Evolutionary conservation across 352 stramenopile species (phyloP).

Genomic region (Globisporangium nodosum): DNA sequence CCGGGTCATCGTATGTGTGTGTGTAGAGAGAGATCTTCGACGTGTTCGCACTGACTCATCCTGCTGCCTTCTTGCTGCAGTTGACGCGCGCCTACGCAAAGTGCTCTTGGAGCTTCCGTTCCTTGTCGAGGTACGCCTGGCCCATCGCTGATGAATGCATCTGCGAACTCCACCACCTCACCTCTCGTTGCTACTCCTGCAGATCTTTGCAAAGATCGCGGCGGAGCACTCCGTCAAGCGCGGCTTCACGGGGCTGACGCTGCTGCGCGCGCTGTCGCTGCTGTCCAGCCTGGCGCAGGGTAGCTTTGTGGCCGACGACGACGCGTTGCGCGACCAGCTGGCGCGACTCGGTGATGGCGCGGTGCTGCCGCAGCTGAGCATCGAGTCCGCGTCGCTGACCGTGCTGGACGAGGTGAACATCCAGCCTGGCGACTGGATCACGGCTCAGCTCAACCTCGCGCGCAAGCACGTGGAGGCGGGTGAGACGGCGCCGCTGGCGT

Average conservation of each 20-base stretch:
- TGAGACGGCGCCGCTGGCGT: slow-evolving; percentile 39
- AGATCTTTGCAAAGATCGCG: slow-evolving; percentile 58
- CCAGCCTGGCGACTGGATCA: slow-evolving; percentile 75
- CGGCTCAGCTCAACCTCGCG: slow-evolving; percentile 43
- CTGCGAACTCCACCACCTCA: not conserved
- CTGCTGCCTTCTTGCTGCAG: slow-evolving; percentile 14
- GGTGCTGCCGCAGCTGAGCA: slow-evolving; percentile 28
- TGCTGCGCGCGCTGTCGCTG: slow-evolving; percentile 54
- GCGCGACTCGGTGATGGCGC: slow-evolving; percentile 26
- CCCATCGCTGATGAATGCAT: not conserved
- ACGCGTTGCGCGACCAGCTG: slow-evolving; percentile 52
- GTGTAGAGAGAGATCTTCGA: not conserved
- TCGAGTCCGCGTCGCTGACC: slow-evolving; percentile 30
- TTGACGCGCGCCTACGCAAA: slow-evolving; percentile 58
- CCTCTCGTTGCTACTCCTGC: not conserved
- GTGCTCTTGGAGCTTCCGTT: slow-evolving; percentile 74
- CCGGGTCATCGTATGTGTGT: not conserved
- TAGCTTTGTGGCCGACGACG: slow-evolving; percentile 56
- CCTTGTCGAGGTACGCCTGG: slow-evolving; percentile 45
- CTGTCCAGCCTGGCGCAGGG: slow-evolving; percentile 70
- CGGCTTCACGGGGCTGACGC: slow-evolving; percentile 42
- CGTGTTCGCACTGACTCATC: not conserved
- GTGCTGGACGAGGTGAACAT: slow-evolving; percentile 68
- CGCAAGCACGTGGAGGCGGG: slow-evolving; percentile 41
- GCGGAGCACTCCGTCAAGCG: slow-evolving; percentile 67